Conservation (phyloP, 768 basidiomycete species). For the Leccinum rimulosum region DNA sequence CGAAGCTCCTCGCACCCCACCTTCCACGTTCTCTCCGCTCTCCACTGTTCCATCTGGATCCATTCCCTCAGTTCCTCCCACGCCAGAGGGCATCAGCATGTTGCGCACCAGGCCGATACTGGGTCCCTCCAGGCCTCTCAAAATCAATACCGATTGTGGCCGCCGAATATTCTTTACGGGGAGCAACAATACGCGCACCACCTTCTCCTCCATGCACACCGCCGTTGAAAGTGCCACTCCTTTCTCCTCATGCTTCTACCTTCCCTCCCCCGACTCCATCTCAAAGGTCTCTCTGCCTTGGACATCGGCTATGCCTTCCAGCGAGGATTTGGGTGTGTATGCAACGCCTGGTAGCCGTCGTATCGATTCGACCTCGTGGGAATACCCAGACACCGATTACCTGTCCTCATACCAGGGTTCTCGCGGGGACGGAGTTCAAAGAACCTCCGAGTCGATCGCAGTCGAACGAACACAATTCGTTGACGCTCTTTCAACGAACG, state of each 20-base stretch:
- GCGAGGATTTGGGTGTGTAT: slow-evolving; percentile 38
- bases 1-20: slow-evolving; percentile 48
- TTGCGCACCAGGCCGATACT: slow-evolving; percentile 37
- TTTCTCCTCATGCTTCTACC: slow-evolving; percentile 56
- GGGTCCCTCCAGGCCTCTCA: slow-evolving; percentile 44
- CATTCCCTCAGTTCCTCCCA: slow-evolving; percentile 50
- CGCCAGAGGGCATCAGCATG: slow-evolving; percentile 52
- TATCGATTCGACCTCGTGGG: slow-evolving; percentile 51
- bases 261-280: slow-evolving; percentile 43
- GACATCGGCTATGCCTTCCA: slow-evolving; percentile 36
- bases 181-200: slow-evolving; percentile 44
- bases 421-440: too few species aligned
- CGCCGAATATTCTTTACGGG: slow-evolving; percentile 36
- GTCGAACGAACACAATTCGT: too few species aligned
- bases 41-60: slow-evolving; percentile 39
- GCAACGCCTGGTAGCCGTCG: slow-evolving; percentile 47
- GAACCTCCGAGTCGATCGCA: too few species aligned
- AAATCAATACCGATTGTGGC: slow-evolving; percentile 54
- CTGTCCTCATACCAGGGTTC: slow-evolving; percentile 40
- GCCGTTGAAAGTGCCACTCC: slow-evolving; percentile 63
- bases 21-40: slow-evolving; percentile 49
- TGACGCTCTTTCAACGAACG: too few species aligned
- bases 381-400: slow-evolving; percentile 44
- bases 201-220: slow-evolving; percentile 69
- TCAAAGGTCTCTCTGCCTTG: slow-evolving; percentile 37